Base-by-base conservation (phyloP, 208 protist genomes). In the Crithidia sp. region DNA sequence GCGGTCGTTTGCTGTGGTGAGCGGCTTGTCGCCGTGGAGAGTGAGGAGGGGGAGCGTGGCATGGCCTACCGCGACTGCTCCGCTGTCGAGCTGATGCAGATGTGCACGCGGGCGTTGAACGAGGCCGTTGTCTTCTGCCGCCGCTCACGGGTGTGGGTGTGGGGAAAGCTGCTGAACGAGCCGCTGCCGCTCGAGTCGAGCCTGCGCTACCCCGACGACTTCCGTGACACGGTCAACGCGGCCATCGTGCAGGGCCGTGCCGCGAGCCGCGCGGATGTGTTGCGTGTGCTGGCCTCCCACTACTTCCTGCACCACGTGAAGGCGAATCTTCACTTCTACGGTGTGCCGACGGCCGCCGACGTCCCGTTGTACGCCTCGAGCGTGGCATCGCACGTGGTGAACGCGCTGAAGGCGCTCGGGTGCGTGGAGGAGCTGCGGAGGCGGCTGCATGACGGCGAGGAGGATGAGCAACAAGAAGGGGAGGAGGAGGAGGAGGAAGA, bases 281-380 rank as follows among this genome's bases (percentile, higher is more conserved):
- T 97, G 56, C 87, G 89, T 37, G 82, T 95, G 44, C 76, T 97
- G 49, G 76, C 89, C 67, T 84, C 84, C 50, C 90, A 95, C 78
- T 97, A 97, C 79, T 90, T 95, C 68, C 81, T 95, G 14, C 76
- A 89, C 71, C 89, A 95, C 75, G 73, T 95, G 7, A 84, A 84
- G 56, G 76, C 83, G 6, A 92, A 95, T 53, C 68, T 88, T 16
- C 83, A 88, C 72, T 95, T 94, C 71, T 95, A 97, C 73, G 88
- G 84, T 17, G 82, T 97, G 14, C 82, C 89, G 3, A 75, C 77
- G 0, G 84, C 68, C 61, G 85, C 85, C 39, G 90, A 91, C 54
- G 88, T 95, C 36, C 77, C 86, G 9, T 66, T 86, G 50, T 95
- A 89, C 71, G 90, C 89, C 44, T 92, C 87, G 13, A 89, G 90